Base-by-base conservation (phyloP, 768 basidiomycete genomes). In the Rhodotorula diobovata region DNA sequence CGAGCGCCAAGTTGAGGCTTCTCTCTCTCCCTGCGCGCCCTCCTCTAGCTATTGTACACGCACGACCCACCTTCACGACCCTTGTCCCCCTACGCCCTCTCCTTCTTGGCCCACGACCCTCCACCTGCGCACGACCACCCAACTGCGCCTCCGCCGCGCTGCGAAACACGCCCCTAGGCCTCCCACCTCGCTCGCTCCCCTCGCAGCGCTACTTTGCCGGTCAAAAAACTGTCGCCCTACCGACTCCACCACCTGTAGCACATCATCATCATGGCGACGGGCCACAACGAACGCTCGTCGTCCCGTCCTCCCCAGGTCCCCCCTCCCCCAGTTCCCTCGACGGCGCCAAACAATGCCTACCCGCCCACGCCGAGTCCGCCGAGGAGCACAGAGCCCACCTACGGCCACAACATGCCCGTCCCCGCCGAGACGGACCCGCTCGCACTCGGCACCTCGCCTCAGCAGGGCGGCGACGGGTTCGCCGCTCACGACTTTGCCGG, bases 401-500 rank as follows among this genome's bases (percentile, higher is more conserved):
- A 53, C 51, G 18, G 6, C 51, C 28, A 28, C 12, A 30, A 3
- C n/a, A 50, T 25, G 8, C 48, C 48, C 10, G 48, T 50, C 25
- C n/a, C 51, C 18, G 41, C 65, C 18, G 69, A 74, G 59, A 37
- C 45, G 7, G 69, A 67, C 48, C 69, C 73, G 16, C 66, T 70
- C 66, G 55, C 69, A 4, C 25, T 35, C 48, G 63, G 65, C 63
- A 65, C 63, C 35, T 71, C 69, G 39, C 69, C 73, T 9, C 53
- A 59, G 48, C 48, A 65, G 35, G 34, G 39, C 35, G 48, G n/a
- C 35, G 37, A 39, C 34, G 58, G 32, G 14, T 66, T 60, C 50
- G 28, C 39, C 66, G 15, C 48, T 2, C 51, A 53, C 39, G 66
- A 61, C 59, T 60, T 67, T 43, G 67, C 60, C 53, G 11, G 18